Conservation (phyloP, 805 yeast species). For the Candida sakaeoensis region DNA sequence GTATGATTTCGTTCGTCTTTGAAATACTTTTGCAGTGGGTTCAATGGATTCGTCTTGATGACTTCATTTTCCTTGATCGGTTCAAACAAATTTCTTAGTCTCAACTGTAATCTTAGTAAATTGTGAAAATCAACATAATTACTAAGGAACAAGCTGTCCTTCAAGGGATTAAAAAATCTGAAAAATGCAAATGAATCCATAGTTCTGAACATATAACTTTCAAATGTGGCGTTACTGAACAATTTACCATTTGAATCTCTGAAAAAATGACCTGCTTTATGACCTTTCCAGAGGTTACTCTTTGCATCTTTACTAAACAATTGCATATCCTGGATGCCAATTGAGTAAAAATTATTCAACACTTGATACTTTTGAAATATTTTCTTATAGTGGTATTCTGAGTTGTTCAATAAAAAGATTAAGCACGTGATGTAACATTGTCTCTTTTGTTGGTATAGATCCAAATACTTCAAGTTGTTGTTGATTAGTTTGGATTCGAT, state of each 20-base stretch:
- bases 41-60: background rate
- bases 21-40: background rate
- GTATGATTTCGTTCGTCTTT: background rate
- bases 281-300: conserved; percentile 1
- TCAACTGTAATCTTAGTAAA: conserved; percentile 1
- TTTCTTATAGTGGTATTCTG: background rate
- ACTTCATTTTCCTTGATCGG: background rate
- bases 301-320: conserved; percentile 4
- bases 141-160: conserved; percentile 3
- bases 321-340: background rate
- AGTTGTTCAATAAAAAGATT: conserved; percentile 2
- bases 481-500: conserved; percentile 29
- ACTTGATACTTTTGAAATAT: conserved; percentile 5
- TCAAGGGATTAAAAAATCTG: conserved; percentile 9
- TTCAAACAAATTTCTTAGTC: conserved; percentile 4
- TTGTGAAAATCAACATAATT: conserved; percentile 1
- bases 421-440: conserved; percentile 8
- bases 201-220: conserved; percentile 3
- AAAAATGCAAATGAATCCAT: conserved; percentile 8
- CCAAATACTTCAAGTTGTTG: conserved; percentile 21
- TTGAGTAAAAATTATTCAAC: conserved; percentile 1
- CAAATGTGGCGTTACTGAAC: conserved; percentile 1
- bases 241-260: conserved; percentile 6
- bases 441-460: conserved; percentile 4
- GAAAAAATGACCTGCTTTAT: conserved; percentile 4